Base-by-base conservation (phyloP, 2,329 filamentous ascomycete species). In the Penicillium rolfsii region DNA sequence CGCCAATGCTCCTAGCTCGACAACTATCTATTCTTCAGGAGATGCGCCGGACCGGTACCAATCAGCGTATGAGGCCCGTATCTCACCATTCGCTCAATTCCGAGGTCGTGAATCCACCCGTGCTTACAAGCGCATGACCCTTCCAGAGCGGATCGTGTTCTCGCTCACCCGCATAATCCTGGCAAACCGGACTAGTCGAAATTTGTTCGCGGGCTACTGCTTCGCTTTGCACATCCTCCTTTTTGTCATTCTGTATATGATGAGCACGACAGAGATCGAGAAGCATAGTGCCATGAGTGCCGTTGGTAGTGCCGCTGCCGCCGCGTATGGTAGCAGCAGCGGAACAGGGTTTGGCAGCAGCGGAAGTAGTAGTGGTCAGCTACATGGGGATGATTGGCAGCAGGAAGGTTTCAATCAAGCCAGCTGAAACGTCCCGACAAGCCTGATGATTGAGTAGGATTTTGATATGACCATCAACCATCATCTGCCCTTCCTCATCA, bases 51-150 rank as follows among this genome's bases (percentile, higher is more conserved):
- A 97, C 76, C 87, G 93, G 50, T 99, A 99, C 77, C 87, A 91
- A 63, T 89, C 92, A 60, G 91, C 93, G 11, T 99, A 99, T 79
- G 95, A 99, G 79, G 91, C 91, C 45, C 96, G 95, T 72, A 89
- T 99, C 52, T 97, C 93, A 11, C 95, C 95, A 0, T 99, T 99
- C 75, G 93, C 94, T 28, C 93, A 93, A 2, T 99, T 99, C 80
- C 85, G 94, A 48, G 93, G 94, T n/a, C 87, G 94, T 55, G 96
- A 99, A 79, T 93, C 91, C 40, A 89, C 92, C 6, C 84, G 96
- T 52, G 95, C 94, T 1, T 93, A 97, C 77, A 92, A 93, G 72
- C 87, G 93, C 45, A 96, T 99, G 93, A 94, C 89, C 70, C 80
- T 97, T 8, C 93, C 93, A 0, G 95, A 99, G 77, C 84, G 95